These are phyloP conservation scores for Talaromyces sp. DNA, from an alignment of 2,329 filamentous ascomycete species.

Conservation along the genomic window DNA sequence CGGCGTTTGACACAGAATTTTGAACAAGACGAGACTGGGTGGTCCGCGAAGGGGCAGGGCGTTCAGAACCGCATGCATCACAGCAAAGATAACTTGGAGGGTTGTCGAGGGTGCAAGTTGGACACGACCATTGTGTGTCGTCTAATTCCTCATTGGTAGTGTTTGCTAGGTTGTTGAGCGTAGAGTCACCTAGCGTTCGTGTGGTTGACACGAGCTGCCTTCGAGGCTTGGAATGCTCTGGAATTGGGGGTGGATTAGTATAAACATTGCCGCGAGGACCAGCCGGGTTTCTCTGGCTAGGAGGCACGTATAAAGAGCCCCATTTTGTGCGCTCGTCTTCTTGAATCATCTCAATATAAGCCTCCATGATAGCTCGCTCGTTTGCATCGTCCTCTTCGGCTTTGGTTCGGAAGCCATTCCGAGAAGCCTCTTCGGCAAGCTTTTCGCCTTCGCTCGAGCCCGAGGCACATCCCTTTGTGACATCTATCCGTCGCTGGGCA, in stretches of 20 bases:
- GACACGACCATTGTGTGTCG: conserved; percentile 51
- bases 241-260: conserved; percentile 30
- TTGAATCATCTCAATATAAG: conserved; percentile 79
- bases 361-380: conserved; percentile 77
- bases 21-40: conserved; percentile 15
- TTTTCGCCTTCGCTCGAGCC: conserved; percentile 62
- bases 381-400: conserved; percentile 88
- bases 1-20: neutral
- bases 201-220: neutral
- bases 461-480: conserved; percentile 70
- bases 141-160: conserved; percentile 28
- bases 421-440: conserved; percentile 61
- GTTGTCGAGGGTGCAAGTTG: conserved; percentile 59
- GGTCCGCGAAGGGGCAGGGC: conserved; percentile 40
- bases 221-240: conserved; percentile 15
- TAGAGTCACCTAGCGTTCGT: neutral
- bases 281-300: conserved; percentile 49
- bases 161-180: conserved; percentile 15
- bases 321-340: conserved; percentile 65
- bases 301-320: conserved; percentile 51
- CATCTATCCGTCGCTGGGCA: conserved; percentile 61
- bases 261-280: conserved; percentile 38
- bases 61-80: conserved; percentile 55
- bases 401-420: conserved; percentile 72
- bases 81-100: conserved; percentile 55